Evolutionary conservation across 441 rosid genomes (phyloP), one percentile per base, ranked within the genome.

Genomic region (Gossypium schwendimanii): DNA sequence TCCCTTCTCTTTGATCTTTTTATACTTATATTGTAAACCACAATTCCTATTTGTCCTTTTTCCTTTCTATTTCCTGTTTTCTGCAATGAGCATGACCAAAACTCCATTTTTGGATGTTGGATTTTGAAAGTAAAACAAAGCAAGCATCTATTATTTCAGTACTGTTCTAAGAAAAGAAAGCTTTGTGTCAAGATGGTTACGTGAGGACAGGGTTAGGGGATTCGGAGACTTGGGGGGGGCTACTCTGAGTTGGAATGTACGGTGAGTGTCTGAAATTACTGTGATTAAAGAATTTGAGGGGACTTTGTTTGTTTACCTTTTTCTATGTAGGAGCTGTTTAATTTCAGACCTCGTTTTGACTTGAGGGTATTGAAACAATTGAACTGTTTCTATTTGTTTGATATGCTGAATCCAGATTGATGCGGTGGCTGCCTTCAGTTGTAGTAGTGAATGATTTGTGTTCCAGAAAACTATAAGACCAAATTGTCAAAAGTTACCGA

Each of bases 71-170:
- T 47, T 47, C 52, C 8, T 10, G 45, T 67, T 52, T 57, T 21
- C 28, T 52, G 57, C 23, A 52, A 52, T 17, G 57, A 6, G 57
- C 9, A 52, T 52, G 57, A 17, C 57, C 21, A 49, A 49, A 49
- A 49, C 53, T 62, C 49, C 45, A 11, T 15, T 5, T 31, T 57
- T 23, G 33, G 60, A 10, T 45, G 71, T 65, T 72, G 11, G 28
- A 31, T 54, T 44, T 52, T 39, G 58, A 44, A 71, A 62, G 58
- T 26, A 70, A 60, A 58, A 20, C 61, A 55, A 64, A 26, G 31
- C 31, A 26, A 26, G 31, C 31, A 26, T 26, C 31, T 26, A 26
- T 3, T 26, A 3, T 26, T 26, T 26, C 5, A 26, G 31, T 26
- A 26, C 31, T 3, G 31, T 26, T 26, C 5, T 26, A 26, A 26